Evolutionary conservation across 495 filamentous ascomycete genomes (phyloP), one percentile per base, ranked within the genome.

Genomic region (Aspergillus hancockii): DNA sequence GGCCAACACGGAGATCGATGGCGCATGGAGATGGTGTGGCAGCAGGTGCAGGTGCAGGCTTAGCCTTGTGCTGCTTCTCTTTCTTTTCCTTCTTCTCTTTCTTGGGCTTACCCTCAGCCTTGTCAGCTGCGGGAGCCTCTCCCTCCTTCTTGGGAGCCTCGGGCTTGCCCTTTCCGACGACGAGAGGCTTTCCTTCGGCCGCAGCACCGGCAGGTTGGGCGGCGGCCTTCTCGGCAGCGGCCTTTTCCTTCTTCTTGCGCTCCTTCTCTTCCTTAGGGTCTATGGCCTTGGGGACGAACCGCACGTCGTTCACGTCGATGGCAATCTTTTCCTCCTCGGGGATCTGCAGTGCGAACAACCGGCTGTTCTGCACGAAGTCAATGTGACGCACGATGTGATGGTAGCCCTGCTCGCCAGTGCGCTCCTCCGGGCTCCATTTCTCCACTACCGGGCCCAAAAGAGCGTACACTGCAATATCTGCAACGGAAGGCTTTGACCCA

Each of bases 1-100:
- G 94, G 54, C 95, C 94, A 53, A 98, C 92, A 50, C 94, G 88
- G 41, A 98, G 85, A 69, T 98, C 95, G 67, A 98, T 96, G 40
- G 95, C 81, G 55, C 83, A 83, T 10, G 95, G 95, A 1, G 91
- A 90, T 6, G 92, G 81, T 2, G 89, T 85, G 8, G 87, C 83
- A 16, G 88, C 81, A 18, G 84, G 81, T 18, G 89, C 81, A 32
- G 89, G 77, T 4, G 87, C 63, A 40, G 81, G 68, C 70, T 85
- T 92, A 43, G 85, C 84, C 43, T 89, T 92, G 14, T 84, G 83
- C 14, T 82, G 77, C 76, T 92, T 91, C 65, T 89, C 87, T 74
- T 92, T 90, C 77, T 92, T 90, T 72, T 92, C 88, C 79, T 94
- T 94, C 82, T 91, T 90, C 63, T 88, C 65, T 61, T 75, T 73